These are phyloP conservation scores for Protomyces inouyei DNA, from an alignment of 1,139 yeast species.

Conservation along the genomic window DNA sequence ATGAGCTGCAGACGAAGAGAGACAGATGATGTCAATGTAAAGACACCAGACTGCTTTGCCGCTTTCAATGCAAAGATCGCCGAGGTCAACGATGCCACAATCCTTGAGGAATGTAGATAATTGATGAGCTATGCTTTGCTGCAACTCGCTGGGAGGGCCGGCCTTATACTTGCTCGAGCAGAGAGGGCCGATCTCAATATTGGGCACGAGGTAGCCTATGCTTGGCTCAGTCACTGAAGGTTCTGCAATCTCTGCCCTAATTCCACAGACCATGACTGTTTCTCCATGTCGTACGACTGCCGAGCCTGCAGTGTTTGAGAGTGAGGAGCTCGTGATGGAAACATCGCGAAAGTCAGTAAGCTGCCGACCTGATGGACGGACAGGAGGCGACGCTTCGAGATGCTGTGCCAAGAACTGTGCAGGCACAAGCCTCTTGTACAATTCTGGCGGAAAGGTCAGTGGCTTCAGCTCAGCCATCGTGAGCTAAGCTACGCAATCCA, in stretches of 20 bases:
- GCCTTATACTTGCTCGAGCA: slow-evolving; percentile 23
- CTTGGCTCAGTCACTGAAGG: slow-evolving; percentile 26
- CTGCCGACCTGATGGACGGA: slow-evolving; percentile 30
- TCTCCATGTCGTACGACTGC: slow-evolving; percentile 28
- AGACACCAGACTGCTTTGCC: slow-evolving; percentile 30
- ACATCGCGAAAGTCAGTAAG: slow-evolving; percentile 25
- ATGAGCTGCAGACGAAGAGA: slow-evolving; percentile 29
- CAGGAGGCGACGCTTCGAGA: slow-evolving; percentile 4
- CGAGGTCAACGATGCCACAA: slow-evolving; percentile 16
- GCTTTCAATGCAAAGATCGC: slow-evolving; percentile 28
- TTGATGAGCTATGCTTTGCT: slow-evolving; percentile 27
- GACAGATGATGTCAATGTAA: slow-evolving; percentile 28
- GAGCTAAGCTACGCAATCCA: too few species aligned
- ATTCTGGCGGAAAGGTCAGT: slow-evolving; percentile 20
- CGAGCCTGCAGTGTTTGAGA: slow-evolving; percentile 28
- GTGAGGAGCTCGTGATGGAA: slow-evolving; percentile 21
- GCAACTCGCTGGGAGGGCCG: slow-evolving; percentile 30
- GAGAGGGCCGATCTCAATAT: slow-evolving; percentile 28
- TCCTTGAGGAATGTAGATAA: slow-evolving; percentile 6
- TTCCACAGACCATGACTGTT: slow-evolving; percentile 29
- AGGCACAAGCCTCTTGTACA: slow-evolving; percentile 30
- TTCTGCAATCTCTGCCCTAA: slow-evolving; percentile 30
- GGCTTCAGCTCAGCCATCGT: slow-evolving; percentile 2
- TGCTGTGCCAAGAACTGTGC: slow-evolving; percentile 24
- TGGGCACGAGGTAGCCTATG: slow-evolving; percentile 29